These are phyloP conservation scores for Schizophyllum commune DNA, from an alignment of 1,284 basidiomycete genomes.

Conservation along the genomic window DNA sequence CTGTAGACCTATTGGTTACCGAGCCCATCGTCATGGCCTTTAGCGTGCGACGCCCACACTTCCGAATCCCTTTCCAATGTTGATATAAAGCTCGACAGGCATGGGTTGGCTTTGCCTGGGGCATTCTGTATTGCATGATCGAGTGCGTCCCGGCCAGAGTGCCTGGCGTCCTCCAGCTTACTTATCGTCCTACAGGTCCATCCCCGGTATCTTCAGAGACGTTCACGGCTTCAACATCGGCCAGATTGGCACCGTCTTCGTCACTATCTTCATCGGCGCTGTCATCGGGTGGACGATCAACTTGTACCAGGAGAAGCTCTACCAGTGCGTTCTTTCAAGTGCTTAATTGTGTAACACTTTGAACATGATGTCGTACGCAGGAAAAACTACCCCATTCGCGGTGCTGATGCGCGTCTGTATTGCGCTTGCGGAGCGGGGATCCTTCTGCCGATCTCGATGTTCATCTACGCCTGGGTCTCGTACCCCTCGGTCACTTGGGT, in stretches of 20 bases:
- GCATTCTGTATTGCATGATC: conserved; percentile 64
- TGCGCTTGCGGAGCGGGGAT: conserved; percentile 57
- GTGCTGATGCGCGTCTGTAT: conserved; percentile 72
- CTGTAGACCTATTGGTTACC: conserved; percentile 52
- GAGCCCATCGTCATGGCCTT: conserved; percentile 74
- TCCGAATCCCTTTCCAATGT: neutral
- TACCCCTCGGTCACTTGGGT: conserved; percentile 50
- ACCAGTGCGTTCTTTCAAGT: conserved; percentile 6
- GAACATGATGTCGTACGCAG: too few species aligned
- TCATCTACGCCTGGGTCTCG: conserved; percentile 59
- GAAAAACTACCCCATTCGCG: conserved; percentile 43
- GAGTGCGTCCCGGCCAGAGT: conserved; percentile 32
- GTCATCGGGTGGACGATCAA: conserved; percentile 31
- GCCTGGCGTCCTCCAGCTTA: neutral
- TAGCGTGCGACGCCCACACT: conserved; percentile 37
- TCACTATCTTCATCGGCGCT: conserved; percentile 36
- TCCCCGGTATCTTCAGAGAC: conserved; percentile 46
- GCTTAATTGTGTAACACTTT: too few species aligned
- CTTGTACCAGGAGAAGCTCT: conserved; percentile 49
- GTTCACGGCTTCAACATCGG: conserved; percentile 64
- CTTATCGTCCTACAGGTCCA: conserved; percentile 26
- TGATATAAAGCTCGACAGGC: conserved; percentile 30
- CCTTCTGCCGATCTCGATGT: conserved; percentile 55
- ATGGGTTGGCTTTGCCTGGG: conserved; percentile 77
- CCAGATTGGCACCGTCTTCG: conserved; percentile 55